Evolutionary conservation across 1,284 basidiomycete species (phyloP).

Genomic region (Phylloporus sp.): DNA sequence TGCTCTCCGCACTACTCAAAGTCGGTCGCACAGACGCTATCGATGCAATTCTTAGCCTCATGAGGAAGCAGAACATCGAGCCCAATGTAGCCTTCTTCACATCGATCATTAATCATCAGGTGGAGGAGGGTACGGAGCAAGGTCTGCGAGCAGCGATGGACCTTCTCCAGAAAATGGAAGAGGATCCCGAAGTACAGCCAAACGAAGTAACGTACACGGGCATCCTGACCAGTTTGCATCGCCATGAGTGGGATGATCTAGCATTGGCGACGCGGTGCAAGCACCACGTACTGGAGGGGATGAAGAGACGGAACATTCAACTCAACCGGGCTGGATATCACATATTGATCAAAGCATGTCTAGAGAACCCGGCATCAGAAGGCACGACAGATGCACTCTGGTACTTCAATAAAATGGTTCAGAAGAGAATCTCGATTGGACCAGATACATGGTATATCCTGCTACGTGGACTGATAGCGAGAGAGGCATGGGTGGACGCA

Average conservation of each 20-base stretch:
- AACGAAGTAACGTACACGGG: conserved; percentile 81
- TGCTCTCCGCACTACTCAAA: conserved; percentile 77
- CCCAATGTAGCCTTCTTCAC: conserved; percentile 79
- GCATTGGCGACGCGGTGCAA: conserved; percentile 54
- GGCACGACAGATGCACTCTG: conserved; percentile 63
- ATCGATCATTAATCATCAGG: conserved; percentile 76
- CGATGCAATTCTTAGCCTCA: conserved; percentile 67
- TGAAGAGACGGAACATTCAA: conserved; percentile 61
- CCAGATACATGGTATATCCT: conserved; percentile 81
- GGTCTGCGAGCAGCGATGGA: conserved; percentile 70
- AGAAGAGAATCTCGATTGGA: conserved; percentile 55
- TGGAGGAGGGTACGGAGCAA: conserved; percentile 60
- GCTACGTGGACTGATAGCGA: conserved; percentile 64
- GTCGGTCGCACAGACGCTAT: conserved; percentile 73
- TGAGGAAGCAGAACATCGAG: conserved; percentile 76
- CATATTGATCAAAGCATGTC: conserved; percentile 70
- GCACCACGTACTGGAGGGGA: conserved; percentile 61
- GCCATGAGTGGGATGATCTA: conserved; percentile 54
- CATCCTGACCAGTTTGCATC: conserved; percentile 68
- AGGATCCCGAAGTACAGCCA: conserved; percentile 59
- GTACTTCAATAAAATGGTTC: conserved; percentile 74
- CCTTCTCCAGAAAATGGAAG: conserved; percentile 76
- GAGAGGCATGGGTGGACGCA: conserved; percentile 65
- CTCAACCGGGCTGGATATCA: conserved; percentile 76
- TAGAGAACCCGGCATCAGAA: conserved; percentile 56